Evolutionary conservation across 2,329 filamentous ascomycete species (phyloP).

Genomic region (Leptographium procerum): DNA sequence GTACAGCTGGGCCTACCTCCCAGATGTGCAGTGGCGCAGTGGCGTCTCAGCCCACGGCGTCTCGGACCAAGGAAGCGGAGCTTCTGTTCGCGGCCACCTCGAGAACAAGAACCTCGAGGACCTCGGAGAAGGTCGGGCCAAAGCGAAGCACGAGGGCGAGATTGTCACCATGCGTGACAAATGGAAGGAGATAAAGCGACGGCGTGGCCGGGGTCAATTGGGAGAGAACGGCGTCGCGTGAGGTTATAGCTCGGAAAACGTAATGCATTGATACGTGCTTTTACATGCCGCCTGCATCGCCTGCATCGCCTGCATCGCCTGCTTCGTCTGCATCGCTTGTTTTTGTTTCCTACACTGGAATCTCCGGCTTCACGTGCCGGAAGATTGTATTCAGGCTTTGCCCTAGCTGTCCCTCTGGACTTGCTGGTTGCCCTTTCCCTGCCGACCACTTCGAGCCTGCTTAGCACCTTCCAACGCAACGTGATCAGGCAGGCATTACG

Average conservation of each 20-base stretch:
- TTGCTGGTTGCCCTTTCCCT: no score
- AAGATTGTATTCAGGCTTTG: no score
- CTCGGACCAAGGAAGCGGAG: conserved; percentile 19
- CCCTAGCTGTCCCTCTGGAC: no score
- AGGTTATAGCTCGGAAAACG: not conserved
- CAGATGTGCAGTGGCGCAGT: conserved; percentile 29
- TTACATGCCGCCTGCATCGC: not conserved
- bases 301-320: no score
- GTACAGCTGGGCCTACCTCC: conserved; percentile 41
- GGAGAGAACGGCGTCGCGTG: not conserved
- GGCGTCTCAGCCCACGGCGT: no score
- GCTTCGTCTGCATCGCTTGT: no score
- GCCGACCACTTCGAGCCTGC: not conserved
- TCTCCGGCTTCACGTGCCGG: no score
- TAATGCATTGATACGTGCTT: not conserved
- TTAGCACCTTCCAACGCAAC: not conserved
- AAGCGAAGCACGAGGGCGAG: conserved; percentile 32
- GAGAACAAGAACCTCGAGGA: conserved; percentile 39
- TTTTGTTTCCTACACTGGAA: no score
- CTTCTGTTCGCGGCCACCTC: conserved; percentile 11
- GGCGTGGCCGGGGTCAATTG: conserved; percentile 13
- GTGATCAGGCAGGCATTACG: no score
- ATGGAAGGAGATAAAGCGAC: conserved; percentile 26
- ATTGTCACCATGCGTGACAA: conserved; percentile 32
- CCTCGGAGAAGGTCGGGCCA: conserved; percentile 34